These are phyloP conservation scores for Botrytis tulipae DNA, from an alignment of 2,329 filamentous ascomycete species.

Conservation along the genomic window DNA sequence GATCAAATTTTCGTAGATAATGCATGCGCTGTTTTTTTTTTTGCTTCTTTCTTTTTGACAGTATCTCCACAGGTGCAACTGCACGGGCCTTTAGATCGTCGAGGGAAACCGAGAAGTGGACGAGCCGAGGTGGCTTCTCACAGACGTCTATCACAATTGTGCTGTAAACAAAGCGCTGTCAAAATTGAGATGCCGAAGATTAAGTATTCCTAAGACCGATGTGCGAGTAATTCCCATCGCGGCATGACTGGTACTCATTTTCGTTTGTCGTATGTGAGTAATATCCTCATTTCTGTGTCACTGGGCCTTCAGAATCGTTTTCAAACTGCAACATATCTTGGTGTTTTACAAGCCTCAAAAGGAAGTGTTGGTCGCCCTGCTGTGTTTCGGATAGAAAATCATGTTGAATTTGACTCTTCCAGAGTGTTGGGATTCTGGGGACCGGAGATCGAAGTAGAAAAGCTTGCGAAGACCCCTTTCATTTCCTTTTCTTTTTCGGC, in stretches of 20 bases:
- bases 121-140: background rate
- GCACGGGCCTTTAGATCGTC: background rate
- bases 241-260: background rate
- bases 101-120: background rate
- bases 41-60: background rate
- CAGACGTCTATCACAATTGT: background rate
- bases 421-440: background rate
- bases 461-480: conserved; percentile 1
- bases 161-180: background rate
- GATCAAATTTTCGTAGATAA: background rate
- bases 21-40: background rate
- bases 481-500: background rate
- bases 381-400: background rate
- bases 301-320: background rate
- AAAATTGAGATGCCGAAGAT: background rate
- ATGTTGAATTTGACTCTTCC: background rate
- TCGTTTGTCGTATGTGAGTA: background rate
- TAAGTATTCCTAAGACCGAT: background rate
- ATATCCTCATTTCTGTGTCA: background rate
- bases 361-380: background rate
- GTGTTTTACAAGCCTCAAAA: background rate
- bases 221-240: background rate
- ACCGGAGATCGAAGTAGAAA: background rate
- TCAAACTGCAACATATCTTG: background rate
- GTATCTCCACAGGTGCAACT: background rate